A percentile compares a stretch with the other conserved stretches of the same genome.
phyloP scores from a whole-genome alignment of 1,139 yeast species.

The Yamadazyma spencermartinsiae region DNA sequence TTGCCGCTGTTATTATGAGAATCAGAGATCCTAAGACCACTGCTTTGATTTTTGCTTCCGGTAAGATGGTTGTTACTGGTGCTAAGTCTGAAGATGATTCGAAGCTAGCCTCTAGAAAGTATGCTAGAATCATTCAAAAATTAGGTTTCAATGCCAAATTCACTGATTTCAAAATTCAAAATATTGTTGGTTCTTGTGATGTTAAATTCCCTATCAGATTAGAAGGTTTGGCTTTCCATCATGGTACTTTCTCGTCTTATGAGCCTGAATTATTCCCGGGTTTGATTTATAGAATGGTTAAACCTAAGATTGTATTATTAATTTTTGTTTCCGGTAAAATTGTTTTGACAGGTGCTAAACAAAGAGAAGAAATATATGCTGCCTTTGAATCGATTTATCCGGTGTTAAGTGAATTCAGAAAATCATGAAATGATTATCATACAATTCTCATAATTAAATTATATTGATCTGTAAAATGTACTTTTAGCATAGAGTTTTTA shows the following conservation, averaged over 20 bases:
- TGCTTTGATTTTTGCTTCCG: constrained; percentile 96
- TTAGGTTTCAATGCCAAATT: constrained; percentile 95
- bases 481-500: constrained; percentile 12
- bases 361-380: constrained; percentile 96
- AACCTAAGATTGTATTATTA: constrained; percentile 93
- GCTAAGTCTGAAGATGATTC: constrained; percentile 98
- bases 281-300: constrained; percentile 97
- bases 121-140: constrained; percentile 96
- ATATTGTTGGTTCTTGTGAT: constrained; percentile 98
- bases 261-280: constrained; percentile 99
- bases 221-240: constrained; percentile 97
- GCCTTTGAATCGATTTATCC: constrained; percentile 98
- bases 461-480: constrained; percentile 8
- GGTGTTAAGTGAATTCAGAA: constrained; percentile 95
- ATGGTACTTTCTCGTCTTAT: constrained; percentile 97
- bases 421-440: constrained; percentile 43
- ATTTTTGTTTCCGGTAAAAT: constrained; percentile 97
- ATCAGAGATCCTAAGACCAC: constrained; percentile 98
- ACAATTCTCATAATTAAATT: background rate
- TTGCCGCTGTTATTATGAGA: constrained; percentile 99
- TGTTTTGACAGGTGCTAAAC: constrained; percentile 98
- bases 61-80: constrained; percentile 99
- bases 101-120: constrained; percentile 93
- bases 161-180: constrained; percentile 96
- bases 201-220: constrained; percentile 96